These are phyloP conservation scores for Tolypocladium sp. DNA, from an alignment of 2,329 filamentous ascomycete genomes.

Conservation along the genomic window DNA sequence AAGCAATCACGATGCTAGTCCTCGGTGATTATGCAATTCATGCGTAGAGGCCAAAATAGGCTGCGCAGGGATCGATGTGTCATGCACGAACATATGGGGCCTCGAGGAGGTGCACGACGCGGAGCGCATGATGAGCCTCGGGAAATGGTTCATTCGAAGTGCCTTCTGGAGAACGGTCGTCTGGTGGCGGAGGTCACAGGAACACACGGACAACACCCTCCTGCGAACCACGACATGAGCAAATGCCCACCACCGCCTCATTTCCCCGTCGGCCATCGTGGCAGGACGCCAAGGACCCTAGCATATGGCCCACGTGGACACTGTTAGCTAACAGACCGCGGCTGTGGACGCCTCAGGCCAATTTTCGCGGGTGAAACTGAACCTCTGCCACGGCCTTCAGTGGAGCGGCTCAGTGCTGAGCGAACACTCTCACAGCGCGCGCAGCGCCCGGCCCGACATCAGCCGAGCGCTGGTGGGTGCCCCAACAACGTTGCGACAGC, in stretches of 20 bases:
- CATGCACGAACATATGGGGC: neutral
- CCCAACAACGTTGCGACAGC: constrained; percentile 2
- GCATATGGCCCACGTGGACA: constrained; percentile 6
- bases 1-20: neutral
- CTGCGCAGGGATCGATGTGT: neutral
- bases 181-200: neutral
- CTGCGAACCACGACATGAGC: too few species aligned
- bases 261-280: neutral
- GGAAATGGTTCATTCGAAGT: neutral
- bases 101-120: neutral
- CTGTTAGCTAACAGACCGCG: neutral
- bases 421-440: neutral
- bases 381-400: neutral
- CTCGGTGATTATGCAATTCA: neutral
- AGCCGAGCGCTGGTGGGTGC: constrained; percentile 13
- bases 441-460: constrained; percentile 16
- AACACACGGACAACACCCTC: neutral
- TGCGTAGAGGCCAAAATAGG: neutral
- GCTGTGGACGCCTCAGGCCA: neutral
- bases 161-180: neutral
- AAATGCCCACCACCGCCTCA: neutral
- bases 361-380: neutral
- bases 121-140: neutral
- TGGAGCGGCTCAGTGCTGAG: too few species aligned
- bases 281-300: neutral